Conservation (phyloP, 2,329 filamentous ascomycete species). For the Pseudogymnoascus sp. region DNA sequence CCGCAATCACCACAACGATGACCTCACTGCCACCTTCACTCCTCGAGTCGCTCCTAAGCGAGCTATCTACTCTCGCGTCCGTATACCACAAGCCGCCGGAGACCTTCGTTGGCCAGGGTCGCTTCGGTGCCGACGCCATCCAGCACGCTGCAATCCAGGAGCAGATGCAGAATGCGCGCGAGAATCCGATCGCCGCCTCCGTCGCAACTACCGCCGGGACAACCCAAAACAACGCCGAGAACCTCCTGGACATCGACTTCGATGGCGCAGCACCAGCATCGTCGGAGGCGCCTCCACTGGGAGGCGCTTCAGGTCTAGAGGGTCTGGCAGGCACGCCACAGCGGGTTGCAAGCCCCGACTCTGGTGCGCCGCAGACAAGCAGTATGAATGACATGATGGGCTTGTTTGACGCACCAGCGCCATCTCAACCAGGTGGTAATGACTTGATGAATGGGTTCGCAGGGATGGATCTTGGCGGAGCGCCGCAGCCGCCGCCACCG, state of each 20-base stretch:
- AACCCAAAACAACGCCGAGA: slow-evolving; percentile 76
- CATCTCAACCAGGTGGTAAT: slow-evolving; percentile 22
- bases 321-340: slow-evolving; percentile 57
- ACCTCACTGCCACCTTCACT: slow-evolving; percentile 74
- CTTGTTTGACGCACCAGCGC: slow-evolving; percentile 46
- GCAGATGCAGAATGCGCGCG: slow-evolving; percentile 81
- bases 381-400: slow-evolving; percentile 78
- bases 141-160: slow-evolving; percentile 95
- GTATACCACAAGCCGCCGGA: slow-evolving; percentile 98
- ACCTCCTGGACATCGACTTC: slow-evolving; percentile 91
- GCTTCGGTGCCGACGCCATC: slow-evolving; percentile 87
- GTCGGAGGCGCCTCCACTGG: slow-evolving; percentile 54
- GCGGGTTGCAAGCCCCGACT: slow-evolving; percentile 54
- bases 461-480: slow-evolving; percentile 63
- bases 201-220: slow-evolving; percentile 56
- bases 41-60: slow-evolving; percentile 79
- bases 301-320: slow-evolving; percentile 41
- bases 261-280: slow-evolving; percentile 90
- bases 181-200: slow-evolving; percentile 88
- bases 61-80: slow-evolving; percentile 89
- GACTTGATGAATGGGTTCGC: slow-evolving; percentile 70
- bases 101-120: slow-evolving; percentile 94
- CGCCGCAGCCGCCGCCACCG: slow-evolving; percentile 55
- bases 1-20: slow-evolving; percentile 89
- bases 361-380: slow-evolving; percentile 32